phyloP scores from a whole-genome alignment of 1,284 basidiomycete genomes.

The Thecaphora frezii region DNA sequence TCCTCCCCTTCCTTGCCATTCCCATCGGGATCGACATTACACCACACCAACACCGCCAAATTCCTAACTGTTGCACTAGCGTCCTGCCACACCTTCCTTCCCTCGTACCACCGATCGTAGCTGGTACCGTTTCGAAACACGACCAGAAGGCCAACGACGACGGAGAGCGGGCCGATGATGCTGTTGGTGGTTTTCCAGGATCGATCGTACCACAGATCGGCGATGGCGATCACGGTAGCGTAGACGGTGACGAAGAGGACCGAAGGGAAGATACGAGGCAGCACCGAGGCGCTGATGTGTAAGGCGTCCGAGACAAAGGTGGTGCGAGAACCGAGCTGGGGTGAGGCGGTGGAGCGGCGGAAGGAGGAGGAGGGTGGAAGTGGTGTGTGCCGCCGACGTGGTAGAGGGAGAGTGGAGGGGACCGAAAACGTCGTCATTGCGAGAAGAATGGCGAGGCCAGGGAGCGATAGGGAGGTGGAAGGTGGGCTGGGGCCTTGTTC shows the following conservation, averaged over 20 bases:
- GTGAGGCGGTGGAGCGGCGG: too few relatives aligned
- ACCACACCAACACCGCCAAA: slow-evolving; percentile 72
- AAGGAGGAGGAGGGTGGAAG: too few relatives aligned
- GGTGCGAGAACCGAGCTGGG: slow-evolving; percentile 64
- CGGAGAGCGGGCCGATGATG: slow-evolving; percentile 79
- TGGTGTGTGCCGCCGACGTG: too few relatives aligned
- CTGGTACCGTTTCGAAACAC: slow-evolving; percentile 59
- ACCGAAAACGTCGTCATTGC: too few relatives aligned
- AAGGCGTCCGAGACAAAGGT: slow-evolving; percentile 86
- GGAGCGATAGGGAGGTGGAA: too few relatives aligned
- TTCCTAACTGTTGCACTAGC: slow-evolving; percentile 65
- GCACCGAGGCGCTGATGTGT: slow-evolving; percentile 67
- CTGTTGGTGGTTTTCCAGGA: slow-evolving; percentile 69
- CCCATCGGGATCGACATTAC: slow-evolving; percentile 65
- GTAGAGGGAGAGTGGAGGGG: too few relatives aligned
- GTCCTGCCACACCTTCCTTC: slow-evolving; percentile 73
- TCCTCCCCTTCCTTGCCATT: slow-evolving; percentile 13
- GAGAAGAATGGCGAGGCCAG: too few relatives aligned
- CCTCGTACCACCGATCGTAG: slow-evolving; percentile 74
- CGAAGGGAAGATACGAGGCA: slow-evolving; percentile 64
- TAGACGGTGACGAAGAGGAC: slow-evolving; percentile 80
- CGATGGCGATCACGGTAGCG: slow-evolving; percentile 66
- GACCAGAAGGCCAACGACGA: slow-evolving; percentile 71
- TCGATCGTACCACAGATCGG: slow-evolving; percentile 66
- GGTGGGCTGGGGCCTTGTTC: too few relatives aligned